phyloP scores from a whole-genome alignment of 257 asterid species.

The Linderniella brevidens region DNA sequence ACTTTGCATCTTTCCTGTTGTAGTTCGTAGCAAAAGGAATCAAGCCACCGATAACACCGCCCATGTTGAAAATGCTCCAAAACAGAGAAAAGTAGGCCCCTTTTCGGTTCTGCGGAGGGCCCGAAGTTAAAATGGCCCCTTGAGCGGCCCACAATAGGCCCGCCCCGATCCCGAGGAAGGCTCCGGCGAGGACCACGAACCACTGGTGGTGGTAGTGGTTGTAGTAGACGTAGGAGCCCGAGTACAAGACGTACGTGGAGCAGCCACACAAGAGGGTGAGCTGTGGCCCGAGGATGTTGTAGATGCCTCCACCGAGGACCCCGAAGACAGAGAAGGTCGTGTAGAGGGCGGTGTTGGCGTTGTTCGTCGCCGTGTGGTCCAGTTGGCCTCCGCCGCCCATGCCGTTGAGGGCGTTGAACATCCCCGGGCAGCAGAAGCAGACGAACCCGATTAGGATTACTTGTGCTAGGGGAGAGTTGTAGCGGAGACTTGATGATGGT shows the following conservation, averaged over 20 bases:
- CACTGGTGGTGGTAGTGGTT: constrained; percentile 62
- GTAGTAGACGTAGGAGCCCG: constrained; percentile 73
- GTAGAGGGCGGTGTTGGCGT: constrained; percentile 97
- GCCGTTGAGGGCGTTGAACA: constrained; percentile 93
- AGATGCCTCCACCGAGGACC: constrained; percentile 75
- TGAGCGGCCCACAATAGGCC: constrained; percentile 89
- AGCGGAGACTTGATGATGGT: constrained; percentile 24
- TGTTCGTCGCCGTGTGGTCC: constrained; percentile 65
- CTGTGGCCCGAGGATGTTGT: constrained; percentile 72
- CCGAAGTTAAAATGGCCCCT: constrained; percentile 91
- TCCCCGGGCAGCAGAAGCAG: constrained; percentile 95
- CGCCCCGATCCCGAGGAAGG: constrained; percentile 71
- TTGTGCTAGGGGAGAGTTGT: constrained; percentile 70
- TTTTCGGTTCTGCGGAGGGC: constrained; percentile 70
- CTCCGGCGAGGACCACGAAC: constrained; percentile 74
- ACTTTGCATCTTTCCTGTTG: constrained; percentile 29
- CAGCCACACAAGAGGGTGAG: constrained; percentile 55
- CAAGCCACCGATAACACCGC: constrained; percentile 85
- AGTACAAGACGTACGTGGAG: constrained; percentile 41
- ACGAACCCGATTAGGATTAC: constrained; percentile 60
- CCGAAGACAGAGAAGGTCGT: constrained; percentile 83
- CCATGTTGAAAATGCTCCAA: constrained; percentile 87
- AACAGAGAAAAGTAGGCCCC: constrained; percentile 71
- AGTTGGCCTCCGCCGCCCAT: constrained; percentile 97
- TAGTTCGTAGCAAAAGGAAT: constrained; percentile 57